phyloP scores from a whole-genome alignment of 2,329 filamentous ascomycete genomes.

The Cryphonectria carpinicola region DNA sequence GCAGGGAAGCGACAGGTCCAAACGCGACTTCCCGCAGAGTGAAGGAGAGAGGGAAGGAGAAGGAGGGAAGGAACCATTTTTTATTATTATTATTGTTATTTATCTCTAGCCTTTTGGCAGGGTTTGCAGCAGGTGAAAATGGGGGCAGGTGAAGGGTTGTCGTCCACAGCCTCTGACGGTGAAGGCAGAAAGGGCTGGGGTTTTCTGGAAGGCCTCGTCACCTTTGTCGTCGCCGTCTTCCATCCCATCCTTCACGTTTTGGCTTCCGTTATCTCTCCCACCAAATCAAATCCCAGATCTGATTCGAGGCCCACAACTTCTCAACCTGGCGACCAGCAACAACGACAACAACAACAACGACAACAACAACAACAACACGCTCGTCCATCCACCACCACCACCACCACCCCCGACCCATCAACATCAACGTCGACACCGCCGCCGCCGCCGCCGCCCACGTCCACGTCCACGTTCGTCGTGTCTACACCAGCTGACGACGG shows the following conservation, averaged over 20 bases:
- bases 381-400: not conserved
- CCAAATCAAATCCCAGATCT: slow-evolving; percentile 16
- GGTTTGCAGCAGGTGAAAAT: slow-evolving; percentile 18
- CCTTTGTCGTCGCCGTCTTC: slow-evolving; percentile 27
- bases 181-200: slow-evolving; percentile 23
- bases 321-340: not conserved
- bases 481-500: slow-evolving; percentile 9
- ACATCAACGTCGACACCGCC: not conserved
- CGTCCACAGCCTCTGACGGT: slow-evolving; percentile 15
- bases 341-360: not conserved
- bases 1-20: slow-evolving; percentile 9
- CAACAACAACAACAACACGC: not conserved
- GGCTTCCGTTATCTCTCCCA: slow-evolving; percentile 20
- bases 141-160: slow-evolving; percentile 17
- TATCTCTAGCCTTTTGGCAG: not conserved
- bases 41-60: not conserved
- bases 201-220: slow-evolving; percentile 23
- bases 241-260: slow-evolving; percentile 24
- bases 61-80: not conserved
- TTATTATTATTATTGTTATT: no score
- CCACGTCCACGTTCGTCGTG: no score
- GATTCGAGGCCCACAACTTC: slow-evolving; percentile 12
- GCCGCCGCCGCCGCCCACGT: not conserved
- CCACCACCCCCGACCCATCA: not conserved
- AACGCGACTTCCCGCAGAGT: slow-evolving; percentile 20